Base-by-base conservation (phyloP, 257 asterid species). In the Petunia axillaris region DNA sequence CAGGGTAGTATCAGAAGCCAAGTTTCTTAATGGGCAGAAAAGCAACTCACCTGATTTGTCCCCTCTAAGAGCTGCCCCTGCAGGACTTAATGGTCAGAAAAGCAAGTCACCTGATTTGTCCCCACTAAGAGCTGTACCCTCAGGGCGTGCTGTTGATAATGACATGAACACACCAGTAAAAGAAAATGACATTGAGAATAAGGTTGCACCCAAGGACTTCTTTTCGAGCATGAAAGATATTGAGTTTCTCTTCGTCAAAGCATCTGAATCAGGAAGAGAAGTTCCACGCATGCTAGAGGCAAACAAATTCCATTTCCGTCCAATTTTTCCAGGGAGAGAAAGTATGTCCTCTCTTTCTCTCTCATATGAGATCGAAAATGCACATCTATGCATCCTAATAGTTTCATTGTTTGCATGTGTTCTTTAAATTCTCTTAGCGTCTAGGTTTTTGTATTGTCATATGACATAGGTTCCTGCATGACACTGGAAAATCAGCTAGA, bases 251-350 rank as follows among this genome's bases (percentile, higher is more conserved):
- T 96, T 96, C 83, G 84, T 81, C 44, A 91, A 89, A 87, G 98
- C 99, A 36, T 92, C 99, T 78, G 98, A 91, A 65, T 88, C 99
- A n/a, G 99, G 99, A 82, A 88, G 88, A 86, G 98, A 96, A 87
- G 96, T 96, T 75, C 97, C 99, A 1, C 89, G 96, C 85, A 96
- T 92, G 98, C 97, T 96, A 71, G 99, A 96, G 87, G 99, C 99
- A 41, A 94, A 96, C 82, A 94, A 94, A 79, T 92, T 96, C 73
- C 97, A 96, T 82, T 96, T 92, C 75, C 97, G 97, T 78, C 98
- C 97, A 59, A 93, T 96, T 77, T 68, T 75, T 43, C 87, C 92
- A 1, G 94, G 95, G 75, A 89, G 81, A 91, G 95, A 87, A 83
- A 79, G 99, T 96, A 89, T 60, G 77, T 59, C 79, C 85, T 41